A percentile compares a stretch with the other conserved stretches of the same genome.
Conservation (phyloP, 2,329 filamentous ascomycete species). For the Aspergillus unguis region DNA sequence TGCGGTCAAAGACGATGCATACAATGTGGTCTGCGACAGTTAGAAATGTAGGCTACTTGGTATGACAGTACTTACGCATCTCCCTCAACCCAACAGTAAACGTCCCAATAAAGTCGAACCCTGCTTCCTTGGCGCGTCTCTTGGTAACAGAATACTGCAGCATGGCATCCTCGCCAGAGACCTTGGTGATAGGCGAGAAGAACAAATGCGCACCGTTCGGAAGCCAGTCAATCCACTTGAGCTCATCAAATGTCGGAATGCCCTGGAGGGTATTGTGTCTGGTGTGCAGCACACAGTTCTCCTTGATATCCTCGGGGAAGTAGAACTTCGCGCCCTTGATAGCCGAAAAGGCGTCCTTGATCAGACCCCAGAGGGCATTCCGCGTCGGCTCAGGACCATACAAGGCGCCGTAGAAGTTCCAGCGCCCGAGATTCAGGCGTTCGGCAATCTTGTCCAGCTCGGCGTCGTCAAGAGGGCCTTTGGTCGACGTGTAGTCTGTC, state of each 20-base stretch:
- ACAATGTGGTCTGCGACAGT: slow-evolving; percentile 23
- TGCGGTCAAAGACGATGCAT: slow-evolving; percentile 52
- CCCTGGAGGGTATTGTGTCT: slow-evolving; percentile 23
- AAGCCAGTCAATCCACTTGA: slow-evolving; percentile 51
- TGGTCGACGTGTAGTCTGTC: slow-evolving; percentile 19
- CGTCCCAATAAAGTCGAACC: slow-evolving; percentile 52
- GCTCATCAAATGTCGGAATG: slow-evolving; percentile 31
- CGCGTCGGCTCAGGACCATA: slow-evolving; percentile 37
- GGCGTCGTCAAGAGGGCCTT: slow-evolving; percentile 36
- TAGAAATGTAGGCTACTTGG: not conserved
- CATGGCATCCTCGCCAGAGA: slow-evolving; percentile 47
- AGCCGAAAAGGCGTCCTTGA: slow-evolving; percentile 44
- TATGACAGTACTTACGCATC: slow-evolving; percentile 37
- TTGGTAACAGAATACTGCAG: slow-evolving; percentile 44
- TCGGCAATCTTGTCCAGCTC: slow-evolving; percentile 43
- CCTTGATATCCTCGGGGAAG: slow-evolving; percentile 40
- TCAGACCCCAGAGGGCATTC: slow-evolving; percentile 35
- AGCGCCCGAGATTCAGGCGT: slow-evolving; percentile 45
- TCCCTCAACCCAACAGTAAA: slow-evolving; percentile 53
- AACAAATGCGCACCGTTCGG: slow-evolving; percentile 48
- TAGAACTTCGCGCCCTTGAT: slow-evolving; percentile 45
- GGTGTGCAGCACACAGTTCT: slow-evolving; percentile 31
- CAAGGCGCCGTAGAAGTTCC: slow-evolving; percentile 52
- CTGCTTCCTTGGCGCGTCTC: slow-evolving; percentile 40
- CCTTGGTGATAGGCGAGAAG: slow-evolving; percentile 49